Evolutionary conservation across 306 rosid species (phyloP), one percentile per base, ranked within the genome.

Genomic region (Cicer arietinum): DNA sequence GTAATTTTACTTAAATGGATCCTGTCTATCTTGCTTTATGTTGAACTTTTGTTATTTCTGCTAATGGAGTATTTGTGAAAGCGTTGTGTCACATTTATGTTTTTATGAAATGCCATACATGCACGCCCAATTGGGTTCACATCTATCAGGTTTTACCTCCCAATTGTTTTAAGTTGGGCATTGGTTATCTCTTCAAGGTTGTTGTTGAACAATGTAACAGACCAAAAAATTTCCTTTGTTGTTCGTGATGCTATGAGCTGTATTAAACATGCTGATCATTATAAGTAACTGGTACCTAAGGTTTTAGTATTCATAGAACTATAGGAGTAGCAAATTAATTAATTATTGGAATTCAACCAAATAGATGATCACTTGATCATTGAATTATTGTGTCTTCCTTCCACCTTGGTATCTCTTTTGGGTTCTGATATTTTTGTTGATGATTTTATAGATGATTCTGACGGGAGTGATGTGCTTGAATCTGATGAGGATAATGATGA

Each of bases 401-500:
- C 25, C 43, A 54, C 30, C 43, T 43, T 51, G 2, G 41, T 41
- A 54, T 70, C 53, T 75, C 47, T 57, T 67, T 50, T 41, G 78
- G 47, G 16, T 52, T 59, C 45, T 80, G 20, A 70, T 71, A 16
- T 57, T 65, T 76, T 44, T 69, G 7, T 75, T 57, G 37, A 44
- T 79, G 76, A 51, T 83, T 72, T 41, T 70, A 44, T 75, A 94
- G 98, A 90, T 83, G 90, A 90, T 42, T 89, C 89, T 7, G 94
- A 88, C 50, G 98, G 84, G 17, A 81, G 87, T 71, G 92, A 85
- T 69, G 53, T 35, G 62, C 92, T 25, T 54, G 87, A 86, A 70
- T 58, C 85, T 65, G 87, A 13, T 35, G 85, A 77, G 66, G 82
- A 76, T 30, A 51, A 72, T 35, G 86, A 73, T 18, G 85, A 84